Percentiles rank a stretch among this genome's conserved stretches.
Evolutionary conservation across 768 basidiomycete species (phyloP).

Genomic region (Polyporus arcularius): DNA sequence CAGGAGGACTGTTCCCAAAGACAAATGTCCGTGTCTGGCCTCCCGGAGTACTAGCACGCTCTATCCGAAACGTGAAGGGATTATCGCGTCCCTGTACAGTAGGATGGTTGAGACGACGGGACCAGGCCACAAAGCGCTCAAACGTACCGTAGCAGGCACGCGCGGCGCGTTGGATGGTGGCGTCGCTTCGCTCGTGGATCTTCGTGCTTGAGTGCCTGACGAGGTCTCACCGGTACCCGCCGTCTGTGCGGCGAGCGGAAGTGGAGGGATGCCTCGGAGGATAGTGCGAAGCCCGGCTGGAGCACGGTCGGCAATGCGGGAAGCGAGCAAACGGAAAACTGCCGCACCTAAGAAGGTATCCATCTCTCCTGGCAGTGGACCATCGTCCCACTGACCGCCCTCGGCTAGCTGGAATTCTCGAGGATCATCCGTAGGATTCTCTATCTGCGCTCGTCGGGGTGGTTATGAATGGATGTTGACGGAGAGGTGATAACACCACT

Average conservation of each 20-base stretch:
- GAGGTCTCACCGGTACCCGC: conserved; percentile 3
- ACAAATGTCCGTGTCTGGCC: conserved; percentile 37
- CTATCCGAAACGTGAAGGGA: conserved; percentile 23
- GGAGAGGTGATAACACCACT: conserved; percentile 7
- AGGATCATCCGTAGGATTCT: conserved; percentile 74
- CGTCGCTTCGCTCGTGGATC: background rate
- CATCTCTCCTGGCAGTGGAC: conserved; percentile 28
- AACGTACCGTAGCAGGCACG: conserved; percentile 2
- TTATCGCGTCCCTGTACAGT: conserved; percentile 3
- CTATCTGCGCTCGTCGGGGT: conserved; percentile 50
- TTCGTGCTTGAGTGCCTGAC: background rate
- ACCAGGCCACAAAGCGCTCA: background rate
- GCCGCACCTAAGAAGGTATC: conserved; percentile 52
- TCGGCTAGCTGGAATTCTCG: conserved; percentile 55
- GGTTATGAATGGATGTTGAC: background rate
- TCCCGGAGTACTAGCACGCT: conserved; percentile 26
- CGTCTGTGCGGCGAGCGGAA: background rate
- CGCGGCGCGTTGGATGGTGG: background rate
- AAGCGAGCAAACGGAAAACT: background rate
- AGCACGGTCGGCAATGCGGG: background rate
- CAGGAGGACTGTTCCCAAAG: conserved; percentile 35
- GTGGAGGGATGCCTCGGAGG: conserved; percentile 4
- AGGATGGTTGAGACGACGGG: conserved; percentile 16
- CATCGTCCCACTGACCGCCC: conserved; percentile 28
- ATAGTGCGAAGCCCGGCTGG: conserved; percentile 24